phyloP scores from a whole-genome alignment of 768 basidiomycete species.

The Serendipita vermifera region DNA sequence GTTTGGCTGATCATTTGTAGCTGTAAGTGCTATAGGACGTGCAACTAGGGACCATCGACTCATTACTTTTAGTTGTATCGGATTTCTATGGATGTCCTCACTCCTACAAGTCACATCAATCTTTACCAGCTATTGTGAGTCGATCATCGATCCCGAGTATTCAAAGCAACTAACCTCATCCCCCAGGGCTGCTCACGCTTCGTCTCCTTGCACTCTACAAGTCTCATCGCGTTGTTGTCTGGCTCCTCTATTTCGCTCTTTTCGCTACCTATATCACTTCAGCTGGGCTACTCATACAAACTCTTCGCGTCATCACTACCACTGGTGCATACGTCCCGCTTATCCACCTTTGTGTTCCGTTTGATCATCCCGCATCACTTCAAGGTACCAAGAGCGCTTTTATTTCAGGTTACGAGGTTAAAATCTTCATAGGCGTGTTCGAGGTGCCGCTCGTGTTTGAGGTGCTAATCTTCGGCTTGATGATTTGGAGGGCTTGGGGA shows the following conservation, averaged over 20 bases:
- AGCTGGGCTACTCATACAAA: neutral
- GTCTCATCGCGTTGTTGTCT: neutral
- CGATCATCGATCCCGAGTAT: neutral
- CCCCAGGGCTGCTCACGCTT: neutral
- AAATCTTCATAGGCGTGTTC: too few relatives aligned
- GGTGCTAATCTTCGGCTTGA: neutral
- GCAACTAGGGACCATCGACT: neutral
- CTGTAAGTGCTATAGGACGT: neutral
- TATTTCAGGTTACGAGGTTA: too few relatives aligned
- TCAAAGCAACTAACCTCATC: neutral
- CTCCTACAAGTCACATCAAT: neutral
- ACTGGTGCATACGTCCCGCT: neutral
- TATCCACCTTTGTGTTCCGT: neutral
- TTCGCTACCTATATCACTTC: neutral
- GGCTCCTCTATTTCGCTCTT: neutral
- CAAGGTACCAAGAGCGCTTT: too few relatives aligned
- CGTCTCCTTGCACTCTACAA: neutral
- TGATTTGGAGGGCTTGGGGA: neutral
- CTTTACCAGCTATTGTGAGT: neutral
- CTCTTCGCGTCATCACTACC: neutral
- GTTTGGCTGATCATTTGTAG: neutral
- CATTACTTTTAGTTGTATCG: neutral
- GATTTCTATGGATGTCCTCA: neutral
- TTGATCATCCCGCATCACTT: neutral
- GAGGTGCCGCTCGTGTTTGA: neutral